Evolutionary conservation across 768 basidiomycete species (phyloP).

Genomic region (Tulasnella sp.): DNA sequence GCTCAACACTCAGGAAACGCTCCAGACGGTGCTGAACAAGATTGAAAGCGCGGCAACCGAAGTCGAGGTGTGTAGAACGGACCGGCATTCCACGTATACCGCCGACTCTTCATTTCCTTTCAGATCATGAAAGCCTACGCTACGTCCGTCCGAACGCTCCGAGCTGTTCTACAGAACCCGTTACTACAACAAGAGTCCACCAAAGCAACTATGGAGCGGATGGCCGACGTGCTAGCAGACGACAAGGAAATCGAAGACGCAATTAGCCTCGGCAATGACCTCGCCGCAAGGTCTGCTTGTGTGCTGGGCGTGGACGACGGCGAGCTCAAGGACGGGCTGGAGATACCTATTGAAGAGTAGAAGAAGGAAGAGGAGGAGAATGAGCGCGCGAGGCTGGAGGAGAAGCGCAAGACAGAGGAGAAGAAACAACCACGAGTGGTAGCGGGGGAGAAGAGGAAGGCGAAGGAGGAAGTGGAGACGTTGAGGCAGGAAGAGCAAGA

Average conservation of each 20-base stretch:
- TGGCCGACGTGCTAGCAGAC: conserved; percentile 81
- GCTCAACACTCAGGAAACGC: no score
- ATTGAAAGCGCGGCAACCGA: conserved; percentile 90
- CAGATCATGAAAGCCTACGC: conserved; percentile 88
- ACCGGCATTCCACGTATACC: no score
- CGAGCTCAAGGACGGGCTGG: conserved; percentile 30
- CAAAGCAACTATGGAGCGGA: conserved; percentile 83
- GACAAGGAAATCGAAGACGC: conserved; percentile 83
- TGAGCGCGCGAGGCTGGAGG: not conserved
- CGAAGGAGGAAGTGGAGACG: not conserved
- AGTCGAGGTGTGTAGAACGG: conserved; percentile 71
- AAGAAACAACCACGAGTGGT: no score
- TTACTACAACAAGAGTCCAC: conserved; percentile 76
- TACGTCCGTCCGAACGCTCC: conserved; percentile 77
- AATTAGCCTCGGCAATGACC: conserved; percentile 67
- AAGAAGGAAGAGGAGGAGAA: conserved; percentile 28
- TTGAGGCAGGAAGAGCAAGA: conserved; percentile 17
- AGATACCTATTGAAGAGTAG: conserved; percentile 34
- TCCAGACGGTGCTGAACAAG: conserved; percentile 70
- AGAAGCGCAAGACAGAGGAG: not conserved
- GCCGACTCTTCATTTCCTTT: conserved; percentile 11
- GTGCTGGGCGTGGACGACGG: conserved; percentile 51
- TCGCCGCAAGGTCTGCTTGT: conserved; percentile 54
- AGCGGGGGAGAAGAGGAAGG: no score
- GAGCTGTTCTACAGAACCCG: conserved; percentile 70